Conservation (phyloP, 495 filamentous ascomycete species). For the Penicillium ochrochloron region DNA sequence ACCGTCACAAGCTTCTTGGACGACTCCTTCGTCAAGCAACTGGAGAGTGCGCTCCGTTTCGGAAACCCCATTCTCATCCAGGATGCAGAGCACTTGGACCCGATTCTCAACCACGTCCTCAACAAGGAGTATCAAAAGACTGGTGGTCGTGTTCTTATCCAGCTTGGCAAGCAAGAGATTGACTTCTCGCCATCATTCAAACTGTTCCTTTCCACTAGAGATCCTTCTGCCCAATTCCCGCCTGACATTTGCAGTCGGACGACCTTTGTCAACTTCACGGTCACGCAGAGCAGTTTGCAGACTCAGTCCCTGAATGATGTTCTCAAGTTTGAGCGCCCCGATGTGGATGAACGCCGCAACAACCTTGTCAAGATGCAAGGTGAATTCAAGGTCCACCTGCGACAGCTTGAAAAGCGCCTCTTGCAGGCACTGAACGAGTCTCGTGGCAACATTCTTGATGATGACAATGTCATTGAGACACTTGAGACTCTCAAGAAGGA, state of each 20-base stretch:
- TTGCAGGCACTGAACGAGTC: conserved; percentile 97
- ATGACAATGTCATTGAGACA: conserved; percentile 97
- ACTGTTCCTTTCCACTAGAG: conserved; percentile 91
- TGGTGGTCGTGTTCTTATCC: conserved; percentile 96
- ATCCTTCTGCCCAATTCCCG: conserved; percentile 95
- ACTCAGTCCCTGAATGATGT: conserved; percentile 97
- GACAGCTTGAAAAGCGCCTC: conserved; percentile 93
- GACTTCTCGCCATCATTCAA: conserved; percentile 98
- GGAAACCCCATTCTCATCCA: conserved; percentile 98
- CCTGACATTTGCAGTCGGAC: conserved; percentile 98
- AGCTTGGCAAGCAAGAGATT: conserved; percentile 98
- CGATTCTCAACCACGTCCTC: conserved; percentile 96
- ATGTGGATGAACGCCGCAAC: conserved; percentile 95
- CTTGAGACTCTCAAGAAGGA: conserved; percentile 98
- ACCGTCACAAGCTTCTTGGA: conserved; percentile 98
- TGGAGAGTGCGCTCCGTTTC: conserved; percentile 95
- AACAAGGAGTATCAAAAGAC: conserved; percentile 99
- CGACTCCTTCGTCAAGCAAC: conserved; percentile 95
- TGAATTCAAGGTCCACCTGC: conserved; percentile 96
- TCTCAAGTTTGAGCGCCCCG: conserved; percentile 93
- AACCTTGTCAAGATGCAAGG: conserved; percentile 98
- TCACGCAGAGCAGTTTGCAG: conserved; percentile 97
- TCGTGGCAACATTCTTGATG: conserved; percentile 95
- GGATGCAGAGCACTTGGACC: conserved; percentile 95
- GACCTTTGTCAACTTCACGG: conserved; percentile 99